Percentiles rank a stretch among this genome's conserved stretches.
phyloP scores from a whole-genome alignment of 2,329 filamentous ascomycete genomes.

The Acephala macrosclerotiorum region DNA sequence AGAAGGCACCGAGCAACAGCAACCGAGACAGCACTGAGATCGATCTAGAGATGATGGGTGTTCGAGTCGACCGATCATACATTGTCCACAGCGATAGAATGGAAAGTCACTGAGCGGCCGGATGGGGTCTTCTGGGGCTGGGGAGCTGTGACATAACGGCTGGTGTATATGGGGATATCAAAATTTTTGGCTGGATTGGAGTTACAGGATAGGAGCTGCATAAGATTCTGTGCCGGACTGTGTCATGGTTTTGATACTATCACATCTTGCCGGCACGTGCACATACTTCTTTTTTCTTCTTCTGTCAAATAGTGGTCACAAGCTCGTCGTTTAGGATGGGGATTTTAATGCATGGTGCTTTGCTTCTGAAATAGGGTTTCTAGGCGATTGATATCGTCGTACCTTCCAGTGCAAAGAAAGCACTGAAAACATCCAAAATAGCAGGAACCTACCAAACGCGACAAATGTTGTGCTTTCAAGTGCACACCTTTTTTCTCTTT shows the following conservation, averaged over 20 bases:
- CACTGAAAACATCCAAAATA: too few species aligned
- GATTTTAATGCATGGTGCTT: neutral
- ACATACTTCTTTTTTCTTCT: neutral
- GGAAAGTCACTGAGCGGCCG: neutral
- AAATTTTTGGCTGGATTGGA: neutral
- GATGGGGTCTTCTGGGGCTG: neutral
- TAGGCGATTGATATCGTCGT: neutral
- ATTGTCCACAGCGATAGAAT: constrained; percentile 29
- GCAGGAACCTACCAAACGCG: neutral
- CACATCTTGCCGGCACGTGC: neutral
- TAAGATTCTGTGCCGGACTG: neutral
- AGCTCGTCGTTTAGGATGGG: neutral
- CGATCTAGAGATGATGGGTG: constrained; percentile 40
- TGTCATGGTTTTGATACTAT: neutral
- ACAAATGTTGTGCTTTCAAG: neutral
- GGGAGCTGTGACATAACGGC: neutral
- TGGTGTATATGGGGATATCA: neutral
- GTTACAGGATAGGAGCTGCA: neutral
- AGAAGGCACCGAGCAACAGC: constrained; percentile 3
- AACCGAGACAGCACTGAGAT: constrained; percentile 39
- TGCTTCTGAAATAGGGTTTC: neutral
- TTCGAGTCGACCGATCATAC: constrained; percentile 37
- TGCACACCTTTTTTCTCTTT: neutral
- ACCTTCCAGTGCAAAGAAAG: neutral
- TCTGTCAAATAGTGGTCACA: neutral